phyloP scores from a whole-genome alignment of 129 eudicot genomes.

The Calendula officinalis region DNA sequence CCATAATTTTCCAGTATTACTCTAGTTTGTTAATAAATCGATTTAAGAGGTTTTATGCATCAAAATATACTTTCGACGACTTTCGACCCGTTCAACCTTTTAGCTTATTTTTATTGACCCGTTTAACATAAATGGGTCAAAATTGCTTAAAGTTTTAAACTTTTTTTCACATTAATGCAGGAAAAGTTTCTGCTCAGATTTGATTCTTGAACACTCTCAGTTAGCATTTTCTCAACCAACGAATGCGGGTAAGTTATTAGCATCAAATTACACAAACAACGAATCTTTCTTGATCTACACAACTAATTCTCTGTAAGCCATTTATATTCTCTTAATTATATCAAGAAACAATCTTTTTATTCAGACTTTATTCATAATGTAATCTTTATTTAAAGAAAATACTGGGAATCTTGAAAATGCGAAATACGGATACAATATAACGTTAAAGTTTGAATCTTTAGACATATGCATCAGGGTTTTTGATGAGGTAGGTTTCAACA shows the following conservation, averaged over 20 bases:
- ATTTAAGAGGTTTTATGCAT: neutral
- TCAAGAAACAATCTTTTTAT: neutral
- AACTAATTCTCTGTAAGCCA: slow-evolving; percentile 12
- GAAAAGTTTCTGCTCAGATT: slow-evolving; percentile 56
- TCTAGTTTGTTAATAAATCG: too few species aligned
- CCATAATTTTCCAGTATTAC: too few species aligned
- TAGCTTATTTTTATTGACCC: neutral
- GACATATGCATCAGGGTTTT: slow-evolving; percentile 57
- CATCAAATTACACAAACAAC: slow-evolving; percentile 52
- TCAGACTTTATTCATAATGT: neutral
- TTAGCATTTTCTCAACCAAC: slow-evolving; percentile 86
- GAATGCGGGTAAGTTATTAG: slow-evolving; percentile 69
- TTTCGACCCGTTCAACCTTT: neutral
- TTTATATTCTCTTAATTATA: neutral
- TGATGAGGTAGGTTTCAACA: slow-evolving; percentile 59
- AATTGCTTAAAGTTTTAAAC: neutral
- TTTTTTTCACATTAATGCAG: slow-evolving; percentile 38
- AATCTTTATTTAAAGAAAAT: slow-evolving; percentile 2
- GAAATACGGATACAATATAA: slow-evolving; percentile 1
- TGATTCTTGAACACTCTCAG: slow-evolving; percentile 41
- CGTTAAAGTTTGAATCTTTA: slow-evolving; percentile 12
- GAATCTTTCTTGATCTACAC: slow-evolving; percentile 71
- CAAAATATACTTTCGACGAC: too few species aligned
- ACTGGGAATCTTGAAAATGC: slow-evolving; percentile 5
- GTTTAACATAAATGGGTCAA: neutral